Evolutionary conservation across 108 stramenopile species (phyloP).

Genomic region (Heterococcus sp.): DNA sequence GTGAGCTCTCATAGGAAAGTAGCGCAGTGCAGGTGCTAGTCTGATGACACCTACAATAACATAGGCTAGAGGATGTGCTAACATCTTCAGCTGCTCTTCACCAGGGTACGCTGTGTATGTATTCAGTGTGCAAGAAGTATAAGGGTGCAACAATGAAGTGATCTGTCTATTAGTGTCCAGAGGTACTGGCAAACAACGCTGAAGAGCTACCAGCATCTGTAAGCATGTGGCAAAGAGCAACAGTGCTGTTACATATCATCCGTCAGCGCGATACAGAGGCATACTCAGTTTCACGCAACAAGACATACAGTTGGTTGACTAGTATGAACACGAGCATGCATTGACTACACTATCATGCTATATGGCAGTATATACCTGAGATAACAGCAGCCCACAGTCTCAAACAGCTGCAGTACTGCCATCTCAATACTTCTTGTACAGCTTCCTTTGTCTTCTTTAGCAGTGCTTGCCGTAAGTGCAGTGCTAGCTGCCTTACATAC

Average conservation of each 20-base stretch:
- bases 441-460: constrained; percentile 53
- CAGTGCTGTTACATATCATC: no score
- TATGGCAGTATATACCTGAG: no score
- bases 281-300: neutral
- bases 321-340: no score
- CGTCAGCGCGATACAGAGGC: neutral
- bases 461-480: constrained; percentile 53
- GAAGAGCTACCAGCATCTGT: no score
- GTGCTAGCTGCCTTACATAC: constrained; percentile 88
- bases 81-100: constrained; percentile 5
- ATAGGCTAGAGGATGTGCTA: constrained; percentile 34
- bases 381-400: constrained; percentile 86
- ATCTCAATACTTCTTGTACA: constrained; percentile 73
- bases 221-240: no score
- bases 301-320: no score
- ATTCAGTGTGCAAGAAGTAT: no score
- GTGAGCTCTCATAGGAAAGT: constrained; percentile 81
- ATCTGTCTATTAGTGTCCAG: no score
- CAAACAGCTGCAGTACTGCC: constrained; percentile 88
- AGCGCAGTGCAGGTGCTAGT: constrained; percentile 68
- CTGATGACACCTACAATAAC: constrained; percentile 73
- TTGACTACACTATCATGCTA: no score
- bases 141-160: no score
- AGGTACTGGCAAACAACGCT: no score
- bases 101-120: constrained; percentile 65